phyloP scores from a whole-genome alignment of 129 eudicot species.

The Kitagawia praeruptora region DNA sequence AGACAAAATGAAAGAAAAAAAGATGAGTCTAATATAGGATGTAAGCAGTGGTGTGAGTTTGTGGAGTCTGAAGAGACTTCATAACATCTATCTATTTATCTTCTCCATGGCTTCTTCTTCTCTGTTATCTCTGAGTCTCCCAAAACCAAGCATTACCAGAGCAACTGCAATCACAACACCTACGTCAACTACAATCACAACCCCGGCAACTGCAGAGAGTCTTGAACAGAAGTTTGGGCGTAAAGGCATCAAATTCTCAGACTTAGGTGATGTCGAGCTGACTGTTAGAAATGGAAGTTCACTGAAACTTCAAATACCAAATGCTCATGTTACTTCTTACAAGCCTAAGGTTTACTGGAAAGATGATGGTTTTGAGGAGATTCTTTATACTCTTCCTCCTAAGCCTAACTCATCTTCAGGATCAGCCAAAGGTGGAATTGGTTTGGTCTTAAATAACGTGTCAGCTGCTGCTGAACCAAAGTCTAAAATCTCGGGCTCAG shows the following conservation, averaged over 20 bases:
- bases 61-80: constrained; percentile 8
- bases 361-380: constrained; percentile 79
- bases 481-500: constrained; percentile 24
- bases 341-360: constrained; percentile 93
- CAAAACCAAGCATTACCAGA: constrained; percentile 44
- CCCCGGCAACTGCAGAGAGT: constrained; percentile 30
- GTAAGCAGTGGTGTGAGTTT: constrained; percentile 5
- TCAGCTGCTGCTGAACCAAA: constrained; percentile 10
- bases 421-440: constrained; percentile 63
- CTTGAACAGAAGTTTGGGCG: constrained; percentile 78
- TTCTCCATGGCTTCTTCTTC: constrained; percentile 57
- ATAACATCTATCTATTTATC: constrained; percentile 7
- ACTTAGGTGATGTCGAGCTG: constrained; percentile 58
- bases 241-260: constrained; percentile 68
- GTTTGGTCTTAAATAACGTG: constrained; percentile 47
- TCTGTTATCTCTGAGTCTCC: constrained; percentile 58
- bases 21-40: neutral
- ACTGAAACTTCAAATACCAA: constrained; percentile 53
- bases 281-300: constrained; percentile 87
- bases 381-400: constrained; percentile 44
- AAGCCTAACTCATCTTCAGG: constrained; percentile 1
- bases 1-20: neutral
- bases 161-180: constrained; percentile 8
- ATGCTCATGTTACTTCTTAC: constrained; percentile 79
- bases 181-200: constrained; percentile 28